Evolutionary conservation across 2,329 filamentous ascomycete genomes (phyloP).

Genomic region (Exophiala calicioides): DNA sequence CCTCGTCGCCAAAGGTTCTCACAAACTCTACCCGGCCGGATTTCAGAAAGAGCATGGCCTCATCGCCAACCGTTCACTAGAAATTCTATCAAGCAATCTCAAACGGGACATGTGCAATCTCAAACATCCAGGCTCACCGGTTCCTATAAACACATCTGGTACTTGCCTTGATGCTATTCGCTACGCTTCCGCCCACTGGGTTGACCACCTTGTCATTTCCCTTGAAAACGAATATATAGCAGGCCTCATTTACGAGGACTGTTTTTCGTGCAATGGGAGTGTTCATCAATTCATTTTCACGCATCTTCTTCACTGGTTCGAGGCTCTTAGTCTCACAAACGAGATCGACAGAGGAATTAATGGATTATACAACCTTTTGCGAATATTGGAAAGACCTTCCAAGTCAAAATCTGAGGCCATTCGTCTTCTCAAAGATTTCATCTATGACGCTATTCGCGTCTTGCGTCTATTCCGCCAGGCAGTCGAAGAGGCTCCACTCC

Average conservation of each 20-base stretch:
- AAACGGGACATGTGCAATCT: neutral
- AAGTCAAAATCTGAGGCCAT: neutral
- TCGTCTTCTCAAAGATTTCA: neutral
- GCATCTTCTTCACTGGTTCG: neutral
- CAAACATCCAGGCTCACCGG: neutral
- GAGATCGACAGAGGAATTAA: neutral
- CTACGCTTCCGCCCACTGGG: neutral
- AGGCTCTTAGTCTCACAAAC: neutral
- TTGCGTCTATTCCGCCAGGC: neutral
- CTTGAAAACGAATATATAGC: neutral
- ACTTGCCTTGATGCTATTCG: neutral
- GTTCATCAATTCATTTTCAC: neutral
- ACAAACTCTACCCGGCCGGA: neutral
- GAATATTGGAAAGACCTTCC: neutral
- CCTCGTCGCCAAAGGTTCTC: neutral
- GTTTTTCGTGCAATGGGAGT: neutral
- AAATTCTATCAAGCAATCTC: neutral
- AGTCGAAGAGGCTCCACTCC: neutral
- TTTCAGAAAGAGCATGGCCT: neutral
- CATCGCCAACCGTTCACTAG: neutral
- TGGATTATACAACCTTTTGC: neutral
- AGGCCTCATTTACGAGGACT: neutral
- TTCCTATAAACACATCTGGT: neutral
- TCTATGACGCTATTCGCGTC: neutral
- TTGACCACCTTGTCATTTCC: neutral